These are phyloP conservation scores for Neofusicoccum ribis DNA, from an alignment of 2,329 filamentous ascomycete genomes.

Conservation along the genomic window DNA sequence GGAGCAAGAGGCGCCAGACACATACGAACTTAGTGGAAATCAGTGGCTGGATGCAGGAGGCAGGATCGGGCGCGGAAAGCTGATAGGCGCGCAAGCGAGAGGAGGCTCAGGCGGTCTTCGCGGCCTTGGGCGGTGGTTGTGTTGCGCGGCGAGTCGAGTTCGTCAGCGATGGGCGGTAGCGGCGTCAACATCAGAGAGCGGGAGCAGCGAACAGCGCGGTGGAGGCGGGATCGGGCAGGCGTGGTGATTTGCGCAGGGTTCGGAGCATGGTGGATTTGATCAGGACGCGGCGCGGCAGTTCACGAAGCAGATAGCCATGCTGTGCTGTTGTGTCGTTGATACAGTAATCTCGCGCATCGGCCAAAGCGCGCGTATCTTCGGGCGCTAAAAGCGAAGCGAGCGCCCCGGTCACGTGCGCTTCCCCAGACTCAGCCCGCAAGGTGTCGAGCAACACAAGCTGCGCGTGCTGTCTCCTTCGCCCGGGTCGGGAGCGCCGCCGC, in stretches of 20 bases:
- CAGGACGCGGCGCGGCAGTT: slow-evolving; percentile 6
- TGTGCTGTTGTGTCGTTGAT: slow-evolving; percentile 7
- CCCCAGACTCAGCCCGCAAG: background rate
- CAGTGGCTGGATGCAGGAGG: background rate
- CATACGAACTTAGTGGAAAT: background rate
- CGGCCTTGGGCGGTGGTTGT: background rate
- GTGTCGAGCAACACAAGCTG: background rate
- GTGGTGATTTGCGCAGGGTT: background rate
- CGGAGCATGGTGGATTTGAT: slow-evolving; percentile 9
- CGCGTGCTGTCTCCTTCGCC: background rate
- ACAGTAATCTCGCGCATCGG: slow-evolving; percentile 3
- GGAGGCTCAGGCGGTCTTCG: slow-evolving; percentile 9
- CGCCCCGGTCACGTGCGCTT: background rate
- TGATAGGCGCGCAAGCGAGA: slow-evolving; percentile 13
- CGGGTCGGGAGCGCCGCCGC: background rate
- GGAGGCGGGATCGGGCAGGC: background rate
- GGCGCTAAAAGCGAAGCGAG: slow-evolving; percentile 13
- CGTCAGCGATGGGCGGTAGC: slow-evolving; percentile 4
- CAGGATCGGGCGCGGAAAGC: background rate
- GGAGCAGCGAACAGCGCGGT: background rate
- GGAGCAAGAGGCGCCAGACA: background rate
- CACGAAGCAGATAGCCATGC: background rate
- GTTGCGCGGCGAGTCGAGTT: slow-evolving; percentile 1
- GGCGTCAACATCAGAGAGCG: slow-evolving; percentile 12
- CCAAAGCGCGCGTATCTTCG: slow-evolving; percentile 8